These are phyloP conservation scores for Boletus bicolor DNA, from an alignment of 768 basidiomycete genomes.

Conservation along the genomic window DNA sequence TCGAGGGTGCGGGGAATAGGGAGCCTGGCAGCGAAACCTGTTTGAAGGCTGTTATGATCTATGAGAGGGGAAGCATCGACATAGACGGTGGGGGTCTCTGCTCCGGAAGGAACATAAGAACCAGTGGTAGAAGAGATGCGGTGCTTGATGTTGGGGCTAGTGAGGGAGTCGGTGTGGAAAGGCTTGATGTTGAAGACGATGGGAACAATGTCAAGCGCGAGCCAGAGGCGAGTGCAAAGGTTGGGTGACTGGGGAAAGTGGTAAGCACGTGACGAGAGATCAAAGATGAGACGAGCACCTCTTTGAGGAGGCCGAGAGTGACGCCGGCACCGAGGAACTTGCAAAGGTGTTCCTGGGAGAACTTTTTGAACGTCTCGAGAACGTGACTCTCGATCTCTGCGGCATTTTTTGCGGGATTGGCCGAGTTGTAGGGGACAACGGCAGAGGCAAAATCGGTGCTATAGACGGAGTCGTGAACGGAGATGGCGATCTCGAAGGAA, in stretches of 20 bases:
- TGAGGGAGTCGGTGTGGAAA: conserved; percentile 75
- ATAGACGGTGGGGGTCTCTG: conserved; percentile 72
- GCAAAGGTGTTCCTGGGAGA: conserved; percentile 74
- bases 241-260: conserved; percentile 56
- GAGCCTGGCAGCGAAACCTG: conserved; percentile 52
- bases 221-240: conserved; percentile 82
- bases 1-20: conserved; percentile 76
- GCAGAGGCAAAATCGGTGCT: conserved; percentile 72
- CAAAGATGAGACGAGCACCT: conserved; percentile 40
- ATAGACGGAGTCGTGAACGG: conserved; percentile 83
- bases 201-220: conserved; percentile 80
- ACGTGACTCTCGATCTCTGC: conserved; percentile 62
- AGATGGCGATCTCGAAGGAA: conserved; percentile 69
- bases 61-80: conserved; percentile 55
- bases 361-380: conserved; percentile 62
- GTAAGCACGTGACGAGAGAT: conserved; percentile 18
- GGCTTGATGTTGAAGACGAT: conserved; percentile 84
- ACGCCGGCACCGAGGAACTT: conserved; percentile 86
- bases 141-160: conserved; percentile 78
- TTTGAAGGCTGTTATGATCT: conserved; percentile 37
- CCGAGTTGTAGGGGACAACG: conserved; percentile 48
- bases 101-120: conserved; percentile 72
- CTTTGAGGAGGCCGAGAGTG: conserved; percentile 64
- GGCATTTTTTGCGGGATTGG: conserved; percentile 53
- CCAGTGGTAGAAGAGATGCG: conserved; percentile 78